Base-by-base conservation (phyloP, 768 basidiomycete genomes). In the Lactarius akahatsu region DNA sequence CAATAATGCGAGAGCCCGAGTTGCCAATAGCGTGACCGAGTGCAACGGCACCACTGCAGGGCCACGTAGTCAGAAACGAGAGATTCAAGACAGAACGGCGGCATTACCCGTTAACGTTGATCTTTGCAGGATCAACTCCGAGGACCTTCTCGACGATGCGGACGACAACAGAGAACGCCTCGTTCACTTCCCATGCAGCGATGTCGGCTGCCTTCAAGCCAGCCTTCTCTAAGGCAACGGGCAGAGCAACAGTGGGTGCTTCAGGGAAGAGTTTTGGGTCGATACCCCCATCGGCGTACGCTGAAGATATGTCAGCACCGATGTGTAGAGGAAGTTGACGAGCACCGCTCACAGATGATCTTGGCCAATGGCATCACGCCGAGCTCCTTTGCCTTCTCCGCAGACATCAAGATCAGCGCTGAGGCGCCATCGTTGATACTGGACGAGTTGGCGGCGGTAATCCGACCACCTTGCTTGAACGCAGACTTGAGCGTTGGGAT, bases 361-460 rank as follows among this genome's bases (percentile, higher is more conserved):
- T 89, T 94, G 59, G 97, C 97, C n/a, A 98, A 79, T 36, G 97
- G 97, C 74, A 88, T 94, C 68, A 95, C 74, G 61, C 94, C 93
- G 60, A 96, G 86, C 76, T 95, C 94, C 76, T 90, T 83, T 47
- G 95, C 94, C 78, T 94, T 96, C 67, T 90, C 90, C 55, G 92
- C 90, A 16, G 94, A 95, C 85, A 94, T 96, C 72, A 99, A 83
- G 65, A 99, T 91, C 70, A 98, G 80, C 3, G 97, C 97, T 18
- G 92, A 94, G 28, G 96, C 97, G 74, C 97, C 97, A 75, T 99
- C 97, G 76, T 94, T 97, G 72, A 99, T 77, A 68, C 86, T 91
- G 20, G 93, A 96, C 6, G 97, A 94, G 80, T 99, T 99, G 70
- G 97, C 97, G 65, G 97, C 90, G 23, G 97, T 99, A 79, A 99